Evolutionary conservation across 1,284 basidiomycete genomes (phyloP), one percentile per base, ranked within the genome.

Genomic region (Ceratobasidium sp.): DNA sequence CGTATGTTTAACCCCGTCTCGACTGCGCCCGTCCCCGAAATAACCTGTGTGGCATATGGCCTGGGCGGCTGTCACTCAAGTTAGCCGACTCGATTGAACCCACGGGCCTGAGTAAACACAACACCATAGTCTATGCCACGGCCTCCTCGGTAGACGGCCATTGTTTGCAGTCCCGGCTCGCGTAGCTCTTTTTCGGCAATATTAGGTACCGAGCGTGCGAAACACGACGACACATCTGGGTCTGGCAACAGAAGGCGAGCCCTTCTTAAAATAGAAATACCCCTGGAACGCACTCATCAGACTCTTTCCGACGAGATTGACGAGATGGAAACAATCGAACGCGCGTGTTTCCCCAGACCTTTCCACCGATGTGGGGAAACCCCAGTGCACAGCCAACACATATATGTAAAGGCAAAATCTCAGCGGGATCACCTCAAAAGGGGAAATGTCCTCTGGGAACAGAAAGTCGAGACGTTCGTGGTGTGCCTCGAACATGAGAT

Each of bases 291-390:
- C 29, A 17, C 31, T 47, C 65, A 67, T 67, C 65, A 67, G 65
- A 67, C 19, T 29, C 9, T 29, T 41, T 41, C 36, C 11, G 36
- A n/a, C 60, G 24, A 47, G 60, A 45, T 27, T 19, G 44, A 27
- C 41, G 22, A 11, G 45, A 65, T 65, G 27, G 63, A 65, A 65
- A 65, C 19, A 24, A 54, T 59, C 17, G 44, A 48, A 50, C 45
- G 17, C 36, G 67, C 67, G 47, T 71, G 67, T 44, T 71, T 71
- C 67, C 54, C 67, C 67, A 71, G 67, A 71, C 27, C 48, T 41
- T 71, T 71, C 67, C 54, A 71, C 36, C 53, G 63, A 65, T 27
- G 47, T 31, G 67, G 54, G 54, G 56, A 45, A 69, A 14, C 6
- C 65, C 44, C 51, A 19, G 22, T 31, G 60, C 60, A 62, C 60